Conservation (phyloP, 208 protist species). For the Entamoeba histolytica region DNA sequence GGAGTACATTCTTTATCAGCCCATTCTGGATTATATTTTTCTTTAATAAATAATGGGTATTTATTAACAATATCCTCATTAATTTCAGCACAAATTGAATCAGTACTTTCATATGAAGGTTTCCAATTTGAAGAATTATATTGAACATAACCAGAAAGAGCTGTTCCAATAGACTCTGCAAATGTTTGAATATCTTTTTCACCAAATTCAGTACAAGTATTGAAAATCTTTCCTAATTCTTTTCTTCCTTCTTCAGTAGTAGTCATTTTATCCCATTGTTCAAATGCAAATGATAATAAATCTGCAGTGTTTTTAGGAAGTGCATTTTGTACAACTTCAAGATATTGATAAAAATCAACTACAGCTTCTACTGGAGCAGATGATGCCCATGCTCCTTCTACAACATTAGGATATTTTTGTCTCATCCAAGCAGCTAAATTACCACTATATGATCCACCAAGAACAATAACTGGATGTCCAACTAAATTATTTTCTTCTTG, state of each 20-base stretch:
- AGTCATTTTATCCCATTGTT: background rate
- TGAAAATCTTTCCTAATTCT: too few species aligned
- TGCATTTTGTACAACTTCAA: background rate
- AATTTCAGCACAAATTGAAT: background rate
- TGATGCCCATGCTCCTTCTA: background rate
- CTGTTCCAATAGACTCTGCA: background rate
- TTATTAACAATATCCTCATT: background rate
- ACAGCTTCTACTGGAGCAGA: background rate
- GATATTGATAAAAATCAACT: constrained; percentile 5
- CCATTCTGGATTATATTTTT: background rate
- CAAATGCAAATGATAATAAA: background rate
- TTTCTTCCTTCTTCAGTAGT: background rate
- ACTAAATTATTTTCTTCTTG: background rate
- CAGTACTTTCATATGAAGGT: background rate
- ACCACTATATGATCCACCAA: constrained; percentile 9
- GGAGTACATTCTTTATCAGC: background rate
- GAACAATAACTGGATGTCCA: constrained; percentile 1
- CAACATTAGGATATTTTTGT: constrained; percentile 1
- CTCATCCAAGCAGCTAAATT: background rate
- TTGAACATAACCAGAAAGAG: background rate
- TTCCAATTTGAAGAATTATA: background rate
- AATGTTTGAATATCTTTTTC: background rate
- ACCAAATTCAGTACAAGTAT: background rate
- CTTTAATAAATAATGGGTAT: background rate
- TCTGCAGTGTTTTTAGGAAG: background rate